Percentiles rank a stretch among this genome's conserved stretches.
These are phyloP conservation scores for Imleria badia DNA, from an alignment of 768 basidiomycete genomes.

Conservation along the genomic window DNA sequence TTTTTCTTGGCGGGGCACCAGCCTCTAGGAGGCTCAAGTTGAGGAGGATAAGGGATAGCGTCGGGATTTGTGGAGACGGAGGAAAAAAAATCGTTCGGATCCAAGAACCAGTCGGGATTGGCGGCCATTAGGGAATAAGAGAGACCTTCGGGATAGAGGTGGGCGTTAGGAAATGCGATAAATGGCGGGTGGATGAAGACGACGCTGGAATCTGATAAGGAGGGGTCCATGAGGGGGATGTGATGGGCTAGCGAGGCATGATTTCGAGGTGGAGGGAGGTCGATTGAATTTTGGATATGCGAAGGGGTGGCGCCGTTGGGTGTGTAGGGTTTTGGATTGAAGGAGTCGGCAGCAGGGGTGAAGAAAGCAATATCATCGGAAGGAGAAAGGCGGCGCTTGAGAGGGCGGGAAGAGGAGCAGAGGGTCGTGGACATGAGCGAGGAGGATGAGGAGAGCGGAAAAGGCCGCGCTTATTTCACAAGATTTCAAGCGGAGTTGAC, in stretches of 20 bases:
- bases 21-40: slow-evolving; percentile 79
- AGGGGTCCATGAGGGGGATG: slow-evolving; percentile 64
- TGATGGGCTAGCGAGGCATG: slow-evolving; percentile 41
- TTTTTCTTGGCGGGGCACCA: slow-evolving; percentile 89
- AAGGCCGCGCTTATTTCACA: slow-evolving; percentile 27
- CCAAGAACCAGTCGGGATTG: slow-evolving; percentile 80
- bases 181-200: slow-evolving; percentile 79
- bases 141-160: slow-evolving; percentile 63
- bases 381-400: slow-evolving; percentile 50
- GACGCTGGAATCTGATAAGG: slow-evolving; percentile 59
- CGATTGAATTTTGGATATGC: slow-evolving; percentile 23
- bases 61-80: slow-evolving; percentile 43
- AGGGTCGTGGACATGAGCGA: slow-evolving; percentile 22
- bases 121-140: slow-evolving; percentile 71
- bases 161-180: slow-evolving; percentile 59
- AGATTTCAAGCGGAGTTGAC: slow-evolving; percentile 46
- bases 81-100: slow-evolving; percentile 61
- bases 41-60: slow-evolving; percentile 70
- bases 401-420: slow-evolving; percentile 30
- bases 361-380: slow-evolving; percentile 59
- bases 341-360: slow-evolving; percentile 59
- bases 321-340: slow-evolving; percentile 65
- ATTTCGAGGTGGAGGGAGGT: slow-evolving; percentile 30
- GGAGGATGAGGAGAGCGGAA: slow-evolving; percentile 3
- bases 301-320: slow-evolving; percentile 34